phyloP scores from a whole-genome alignment of 75 land plant species.

The Isoetes taiwanensis region DNA sequence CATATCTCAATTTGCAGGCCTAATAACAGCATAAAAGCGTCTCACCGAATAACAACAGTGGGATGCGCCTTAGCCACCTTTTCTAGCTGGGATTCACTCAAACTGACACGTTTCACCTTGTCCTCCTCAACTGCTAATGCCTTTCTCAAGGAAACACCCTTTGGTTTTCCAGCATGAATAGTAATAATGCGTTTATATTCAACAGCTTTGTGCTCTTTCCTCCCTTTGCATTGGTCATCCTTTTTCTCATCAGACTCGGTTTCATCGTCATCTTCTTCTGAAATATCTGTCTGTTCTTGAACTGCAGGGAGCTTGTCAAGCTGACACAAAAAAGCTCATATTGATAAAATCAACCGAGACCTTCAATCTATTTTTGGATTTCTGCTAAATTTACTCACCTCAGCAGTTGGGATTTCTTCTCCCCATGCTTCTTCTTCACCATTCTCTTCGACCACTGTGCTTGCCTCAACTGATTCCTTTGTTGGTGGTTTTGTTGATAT shows the following conservation, averaged over 20 bases:
- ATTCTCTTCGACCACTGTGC: background rate
- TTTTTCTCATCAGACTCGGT: conserved; percentile 17
- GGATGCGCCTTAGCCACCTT: conserved; percentile 26
- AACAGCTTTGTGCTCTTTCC: conserved; percentile 11
- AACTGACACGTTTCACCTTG: conserved; percentile 44
- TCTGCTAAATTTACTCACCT: no score
- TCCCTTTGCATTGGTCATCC: background rate
- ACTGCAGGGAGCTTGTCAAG: background rate
- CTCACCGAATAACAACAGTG: conserved; percentile 34
- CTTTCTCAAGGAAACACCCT: conserved; percentile 21
- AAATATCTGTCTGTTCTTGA: no score
- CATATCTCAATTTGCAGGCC: background rate
- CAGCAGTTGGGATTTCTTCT: conserved; percentile 20
- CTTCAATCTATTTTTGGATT: no score
- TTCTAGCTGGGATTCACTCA: conserved; percentile 49
- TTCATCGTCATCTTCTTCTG: conserved; percentile 20
- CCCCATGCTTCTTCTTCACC: conserved; percentile 25
- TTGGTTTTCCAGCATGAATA: conserved; percentile 48
- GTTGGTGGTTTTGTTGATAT: conserved; percentile 86
- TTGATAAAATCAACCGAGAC: no score
- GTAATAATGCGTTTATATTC: conserved; percentile 50
- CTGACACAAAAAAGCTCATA: background rate
- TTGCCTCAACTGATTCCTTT: conserved; percentile 46
- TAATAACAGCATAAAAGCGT: background rate
- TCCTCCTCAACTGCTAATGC: conserved; percentile 24